These are phyloP conservation scores for Mangifera indica DNA, from an alignment of 345 rosid genomes.

Conservation along the genomic window DNA sequence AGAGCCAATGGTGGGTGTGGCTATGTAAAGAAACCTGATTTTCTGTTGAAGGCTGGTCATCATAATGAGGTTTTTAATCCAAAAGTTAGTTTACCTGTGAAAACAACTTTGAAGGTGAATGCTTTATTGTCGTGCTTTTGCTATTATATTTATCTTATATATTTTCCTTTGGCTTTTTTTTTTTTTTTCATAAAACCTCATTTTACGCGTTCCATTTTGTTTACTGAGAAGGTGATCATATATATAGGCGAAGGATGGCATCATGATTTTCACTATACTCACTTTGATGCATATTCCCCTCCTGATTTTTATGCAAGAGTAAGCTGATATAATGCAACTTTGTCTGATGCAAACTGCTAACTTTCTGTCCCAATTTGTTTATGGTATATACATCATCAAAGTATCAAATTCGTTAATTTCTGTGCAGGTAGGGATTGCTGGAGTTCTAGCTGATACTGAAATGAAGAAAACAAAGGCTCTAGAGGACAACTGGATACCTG, in stretches of 20 bases:
- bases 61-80: conserved; percentile 61
- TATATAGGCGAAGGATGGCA: conserved; percentile 96
- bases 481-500: conserved; percentile 80
- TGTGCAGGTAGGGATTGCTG: conserved; percentile 77
- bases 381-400: neutral
- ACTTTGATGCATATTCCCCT: conserved; percentile 77
- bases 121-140: conserved; percentile 4
- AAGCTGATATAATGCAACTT: conserved; percentile 20
- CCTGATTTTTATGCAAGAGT: conserved; percentile 86
- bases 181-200: too few relatives aligned
- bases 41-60: conserved; percentile 43
- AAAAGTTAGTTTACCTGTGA: conserved; percentile 40
- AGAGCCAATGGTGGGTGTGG: conserved; percentile 93
- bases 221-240: conserved; percentile 53
- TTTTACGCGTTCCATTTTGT: neutral
- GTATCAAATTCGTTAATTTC: neutral
- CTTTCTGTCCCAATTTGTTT: neutral
- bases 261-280: conserved; percentile 63
- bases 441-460: conserved; percentile 65
- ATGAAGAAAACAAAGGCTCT: conserved; percentile 75
- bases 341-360: neutral
- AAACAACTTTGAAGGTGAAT: conserved; percentile 69
- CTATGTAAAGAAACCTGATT: conserved; percentile 75
- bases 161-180: neutral
- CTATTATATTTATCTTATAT: neutral